These are phyloP conservation scores for Lupinus albus DNA, from an alignment of 306 rosid species.

Conservation along the genomic window DNA sequence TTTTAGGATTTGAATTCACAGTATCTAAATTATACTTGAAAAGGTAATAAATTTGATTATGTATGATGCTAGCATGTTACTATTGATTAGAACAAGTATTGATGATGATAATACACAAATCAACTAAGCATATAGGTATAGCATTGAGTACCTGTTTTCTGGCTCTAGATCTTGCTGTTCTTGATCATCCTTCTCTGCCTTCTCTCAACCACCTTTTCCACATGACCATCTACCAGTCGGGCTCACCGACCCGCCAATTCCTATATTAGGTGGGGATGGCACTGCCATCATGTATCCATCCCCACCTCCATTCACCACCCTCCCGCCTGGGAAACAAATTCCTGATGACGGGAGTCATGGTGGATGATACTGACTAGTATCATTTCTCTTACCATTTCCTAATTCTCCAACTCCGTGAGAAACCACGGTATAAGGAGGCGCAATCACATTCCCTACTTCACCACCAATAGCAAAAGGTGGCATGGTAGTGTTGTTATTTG, in stretches of 20 bases:
- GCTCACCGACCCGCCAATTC: constrained; percentile 54
- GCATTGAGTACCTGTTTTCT: constrained; percentile 75
- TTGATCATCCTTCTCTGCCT: constrained; percentile 97
- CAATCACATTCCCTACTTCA: constrained; percentile 40
- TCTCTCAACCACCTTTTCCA: constrained; percentile 91
- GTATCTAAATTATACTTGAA: too few species aligned
- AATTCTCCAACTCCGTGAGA: constrained; percentile 51
- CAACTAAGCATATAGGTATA: background rate
- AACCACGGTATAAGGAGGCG: constrained; percentile 45
- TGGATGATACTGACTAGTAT: constrained; percentile 40
- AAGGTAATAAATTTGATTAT: too few species aligned
- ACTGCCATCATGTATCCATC: constrained; percentile 52
- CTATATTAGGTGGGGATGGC: constrained; percentile 43
- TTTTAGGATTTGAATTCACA: too few species aligned
- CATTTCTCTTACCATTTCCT: constrained; percentile 55
- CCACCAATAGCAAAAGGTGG: constrained; percentile 44
- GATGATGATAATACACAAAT: background rate
- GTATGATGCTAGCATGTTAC: too few species aligned
- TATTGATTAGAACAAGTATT: too few species aligned
- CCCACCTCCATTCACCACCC: constrained; percentile 56
- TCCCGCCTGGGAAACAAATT: constrained; percentile 66
- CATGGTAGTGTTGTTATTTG: constrained; percentile 36
- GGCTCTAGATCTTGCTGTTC: constrained; percentile 95
- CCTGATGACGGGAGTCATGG: constrained; percentile 3
- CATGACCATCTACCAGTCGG: constrained; percentile 80